Base-by-base conservation (phyloP, 225 moss, liverwort and hornwort species). In the Physcomitrellopsis africana region DNA sequence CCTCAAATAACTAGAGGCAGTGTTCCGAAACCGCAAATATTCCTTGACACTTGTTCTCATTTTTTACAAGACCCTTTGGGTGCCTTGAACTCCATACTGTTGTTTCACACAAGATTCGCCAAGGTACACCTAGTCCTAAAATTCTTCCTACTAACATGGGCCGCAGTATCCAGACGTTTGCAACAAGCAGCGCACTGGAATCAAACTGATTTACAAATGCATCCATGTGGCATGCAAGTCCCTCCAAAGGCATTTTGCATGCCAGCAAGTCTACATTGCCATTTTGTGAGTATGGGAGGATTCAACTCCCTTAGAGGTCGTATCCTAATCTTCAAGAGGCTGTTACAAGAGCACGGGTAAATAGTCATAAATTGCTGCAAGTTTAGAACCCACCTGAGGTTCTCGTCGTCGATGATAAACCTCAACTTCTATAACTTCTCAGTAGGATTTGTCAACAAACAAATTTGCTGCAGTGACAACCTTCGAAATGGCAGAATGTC, bases 51-150 rank as follows among this genome's bases (percentile, higher is more conserved):
- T 51, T 18, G 37, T 72, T 76, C n/a, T 57, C 49, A 55, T 72
- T 75, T 60, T 80, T 77, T 83, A 80, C 73, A 83, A 73, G 73
- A 76, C 69, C 53, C 59, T 60, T 59, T 42, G 12, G n/a, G 23
- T 27, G 62, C 76, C 62, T 51, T 63, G 68, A 72, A 63, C 68
- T 24, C 47, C 16, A 60, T 24, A 46, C 64, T 83, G 17, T 32
- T 52, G 70, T 26, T 65, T 79, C 78, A 60, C 66, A 70, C 48
- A 51, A 68, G 51, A 44, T 63, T 23, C 51, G 68, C 59, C 27
- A 72, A 63, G 76, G 22, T 72, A 41, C 19, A 62, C n/a, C 61
- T 63, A 32, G 32, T 57, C 68, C 68, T 76, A 57, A 56, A 56
- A 79, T 49, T 29, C 48, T 69, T 74, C 69, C 27, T 60, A 17